These are phyloP conservation scores for Thermomucor indicae-seudaticae DNA, from an alignment of 371 early-diverging fungal genomes.

Conservation along the genomic window DNA sequence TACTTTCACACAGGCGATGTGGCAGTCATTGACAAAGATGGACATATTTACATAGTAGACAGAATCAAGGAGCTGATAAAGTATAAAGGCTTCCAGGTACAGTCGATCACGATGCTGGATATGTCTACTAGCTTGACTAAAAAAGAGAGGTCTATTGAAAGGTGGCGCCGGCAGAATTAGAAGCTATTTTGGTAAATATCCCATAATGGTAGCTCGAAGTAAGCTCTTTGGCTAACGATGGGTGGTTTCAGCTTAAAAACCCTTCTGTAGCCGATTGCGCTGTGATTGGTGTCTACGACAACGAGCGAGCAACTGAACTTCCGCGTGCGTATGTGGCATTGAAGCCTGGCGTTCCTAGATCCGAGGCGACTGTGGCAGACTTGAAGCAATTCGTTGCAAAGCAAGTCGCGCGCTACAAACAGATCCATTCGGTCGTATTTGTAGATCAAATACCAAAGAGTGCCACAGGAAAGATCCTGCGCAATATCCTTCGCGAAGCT, in stretches of 20 bases:
- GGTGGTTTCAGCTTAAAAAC: too few relatives aligned
- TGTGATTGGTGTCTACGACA: constrained; percentile 57
- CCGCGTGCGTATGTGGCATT: constrained; percentile 75
- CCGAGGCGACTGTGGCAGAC: constrained; percentile 28
- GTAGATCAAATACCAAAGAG: constrained; percentile 71
- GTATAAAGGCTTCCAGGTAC: constrained; percentile 68
- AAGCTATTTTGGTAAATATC: constrained; percentile 71
- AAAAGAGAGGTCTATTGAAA: too few relatives aligned
- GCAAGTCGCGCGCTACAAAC: constrained; percentile 69
- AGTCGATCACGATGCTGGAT: too few relatives aligned
- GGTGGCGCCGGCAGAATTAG: constrained; percentile 63
- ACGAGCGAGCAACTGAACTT: constrained; percentile 63
- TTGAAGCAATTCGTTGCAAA: constrained; percentile 53
- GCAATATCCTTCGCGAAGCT: too few relatives aligned
- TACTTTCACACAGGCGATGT: constrained; percentile 87
- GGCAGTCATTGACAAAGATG: constrained; percentile 53
- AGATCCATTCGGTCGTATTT: constrained; percentile 76
- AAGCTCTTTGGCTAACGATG: too few relatives aligned
- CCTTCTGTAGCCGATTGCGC: constrained; percentile 68
- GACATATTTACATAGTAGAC: constrained; percentile 60
- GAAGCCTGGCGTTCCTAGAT: constrained; percentile 12
- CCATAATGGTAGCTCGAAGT: too few relatives aligned
- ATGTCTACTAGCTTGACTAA: too few relatives aligned
- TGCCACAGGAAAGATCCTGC: constrained; percentile 76
- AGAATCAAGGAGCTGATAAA: constrained; percentile 78